Evolutionary conservation across 495 filamentous ascomycete species (phyloP).

Genomic region (Lindgomyces ingoldianus): DNA sequence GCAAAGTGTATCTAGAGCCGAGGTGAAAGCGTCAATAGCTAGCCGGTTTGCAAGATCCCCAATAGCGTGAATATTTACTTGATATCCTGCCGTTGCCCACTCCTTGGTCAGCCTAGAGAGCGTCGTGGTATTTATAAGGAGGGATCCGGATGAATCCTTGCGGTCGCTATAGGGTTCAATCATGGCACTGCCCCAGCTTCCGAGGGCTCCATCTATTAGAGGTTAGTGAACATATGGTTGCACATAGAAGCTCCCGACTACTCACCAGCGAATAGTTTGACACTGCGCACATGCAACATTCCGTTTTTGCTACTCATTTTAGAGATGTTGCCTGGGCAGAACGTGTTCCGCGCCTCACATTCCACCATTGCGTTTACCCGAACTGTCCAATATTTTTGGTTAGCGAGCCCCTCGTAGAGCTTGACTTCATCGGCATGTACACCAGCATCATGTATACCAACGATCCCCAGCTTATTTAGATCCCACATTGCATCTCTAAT

Average conservation of each 20-base stretch:
- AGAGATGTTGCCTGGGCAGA: slow-evolving; percentile 53
- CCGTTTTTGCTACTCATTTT: slow-evolving; percentile 47
- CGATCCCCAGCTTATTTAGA: slow-evolving; percentile 60
- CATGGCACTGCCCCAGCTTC: slow-evolving; percentile 64
- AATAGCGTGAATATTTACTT: slow-evolving; percentile 66
- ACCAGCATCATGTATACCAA: slow-evolving; percentile 65
- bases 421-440: slow-evolving; percentile 53
- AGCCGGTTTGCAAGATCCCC: slow-evolving; percentile 63
- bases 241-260: not conserved
- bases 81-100: slow-evolving; percentile 55
- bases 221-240: slow-evolving; percentile 4
- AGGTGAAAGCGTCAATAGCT: slow-evolving; percentile 57
- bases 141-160: slow-evolving; percentile 55
- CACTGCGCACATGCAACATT: slow-evolving; percentile 54
- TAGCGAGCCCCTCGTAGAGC: slow-evolving; percentile 52
- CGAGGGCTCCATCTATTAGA: slow-evolving; percentile 60
- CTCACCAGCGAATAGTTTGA: slow-evolving; percentile 62
- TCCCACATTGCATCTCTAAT: slow-evolving; percentile 57
- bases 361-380: slow-evolving; percentile 66
- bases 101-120: slow-evolving; percentile 49
- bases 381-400: slow-evolving; percentile 54
- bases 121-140: slow-evolving; percentile 59
- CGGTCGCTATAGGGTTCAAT: slow-evolving; percentile 63
- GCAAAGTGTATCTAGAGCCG: slow-evolving; percentile 51
- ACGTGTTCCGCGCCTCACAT: slow-evolving; percentile 60